A percentile compares a stretch with the other conserved stretches of the same genome.
These are phyloP conservation scores for Coprinopsis sp. DNA, from an alignment of 768 basidiomycete species.

Conservation along the genomic window DNA sequence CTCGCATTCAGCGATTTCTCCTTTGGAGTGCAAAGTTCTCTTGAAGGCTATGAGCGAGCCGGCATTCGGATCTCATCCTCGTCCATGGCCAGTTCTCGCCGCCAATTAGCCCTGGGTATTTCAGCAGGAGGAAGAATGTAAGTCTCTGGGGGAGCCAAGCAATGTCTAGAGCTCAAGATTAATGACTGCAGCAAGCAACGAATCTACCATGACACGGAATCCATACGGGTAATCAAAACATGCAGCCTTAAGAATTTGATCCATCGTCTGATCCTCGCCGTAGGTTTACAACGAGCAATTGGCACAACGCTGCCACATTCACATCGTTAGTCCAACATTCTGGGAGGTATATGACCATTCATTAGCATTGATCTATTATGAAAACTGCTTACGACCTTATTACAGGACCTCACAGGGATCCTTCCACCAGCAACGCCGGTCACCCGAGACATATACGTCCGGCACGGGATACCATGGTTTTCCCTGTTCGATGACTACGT, in stretches of 20 bases:
- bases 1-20: too few relatives aligned
- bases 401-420: constrained; percentile 12
- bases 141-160: neutral
- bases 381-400: neutral
- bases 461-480: constrained; percentile 13
- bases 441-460: constrained; percentile 9
- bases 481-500: constrained; percentile 12
- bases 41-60: too few relatives aligned
- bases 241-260: neutral
- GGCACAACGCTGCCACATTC: constrained; percentile 14
- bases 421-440: constrained; percentile 15
- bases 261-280: neutral
- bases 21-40: too few relatives aligned
- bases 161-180: neutral
- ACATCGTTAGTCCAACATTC: constrained; percentile 14
- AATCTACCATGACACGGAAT: constrained; percentile 12
- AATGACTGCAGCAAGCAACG: constrained; percentile 11
- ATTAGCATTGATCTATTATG: neutral
- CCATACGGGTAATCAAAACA: constrained; percentile 8
- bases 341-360: constrained; percentile 15
- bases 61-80: too few relatives aligned
- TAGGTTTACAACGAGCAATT: constrained; percentile 16
- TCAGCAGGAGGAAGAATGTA: constrained; percentile 13
- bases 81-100: too few relatives aligned
- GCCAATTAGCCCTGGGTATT: neutral